These are phyloP conservation scores for Rasamsonia emersonii DNA, from an alignment of 2,329 filamentous ascomycete genomes.

Conservation along the genomic window DNA sequence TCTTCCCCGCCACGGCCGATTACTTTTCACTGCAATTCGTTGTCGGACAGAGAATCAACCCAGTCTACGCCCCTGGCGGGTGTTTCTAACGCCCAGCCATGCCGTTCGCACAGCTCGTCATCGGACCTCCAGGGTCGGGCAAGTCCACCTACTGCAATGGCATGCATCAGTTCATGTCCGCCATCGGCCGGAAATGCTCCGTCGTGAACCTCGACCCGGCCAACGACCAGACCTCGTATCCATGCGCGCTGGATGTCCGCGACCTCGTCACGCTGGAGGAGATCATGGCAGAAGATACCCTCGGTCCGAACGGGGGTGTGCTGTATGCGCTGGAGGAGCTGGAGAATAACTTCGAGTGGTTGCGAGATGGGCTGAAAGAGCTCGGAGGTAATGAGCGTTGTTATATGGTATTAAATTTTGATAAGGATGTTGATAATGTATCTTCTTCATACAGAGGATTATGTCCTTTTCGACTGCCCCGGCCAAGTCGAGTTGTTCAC, in stretches of 20 bases:
- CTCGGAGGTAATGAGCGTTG: slow-evolving; percentile 52
- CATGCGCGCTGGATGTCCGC: slow-evolving; percentile 82
- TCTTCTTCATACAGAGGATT: slow-evolving; percentile 55
- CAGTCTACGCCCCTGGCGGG: not conserved
- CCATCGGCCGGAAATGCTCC: slow-evolving; percentile 89
- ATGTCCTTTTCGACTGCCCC: slow-evolving; percentile 90
- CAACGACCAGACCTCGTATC: slow-evolving; percentile 86
- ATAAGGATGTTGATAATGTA: slow-evolving; percentile 4
- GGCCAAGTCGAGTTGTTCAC: slow-evolving; percentile 97
- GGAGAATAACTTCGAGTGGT: slow-evolving; percentile 88
- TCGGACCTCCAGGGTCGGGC: slow-evolving; percentile 89
- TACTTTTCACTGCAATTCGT: slow-evolving; percentile 1
- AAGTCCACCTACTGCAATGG: slow-evolving; percentile 99
- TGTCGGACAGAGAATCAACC: not conserved
- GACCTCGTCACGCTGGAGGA: slow-evolving; percentile 84
- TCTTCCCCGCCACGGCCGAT: slow-evolving; percentile 1
- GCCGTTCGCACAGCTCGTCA: slow-evolving; percentile 67
- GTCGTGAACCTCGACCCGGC: slow-evolving; percentile 95
- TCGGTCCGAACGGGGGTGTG: slow-evolving; percentile 88
- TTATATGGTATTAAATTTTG: not conserved
- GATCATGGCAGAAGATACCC: slow-evolving; percentile 81
- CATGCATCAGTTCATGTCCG: slow-evolving; percentile 96
- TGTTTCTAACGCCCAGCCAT: slow-evolving; percentile 23
- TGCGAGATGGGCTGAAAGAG: slow-evolving; percentile 70
- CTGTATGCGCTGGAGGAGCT: slow-evolving; percentile 92